Evolutionary conservation across 176 grass and related monocot species (phyloP), one percentile per base, ranked within the genome.

Genomic region (Elaeis guineensis): DNA sequence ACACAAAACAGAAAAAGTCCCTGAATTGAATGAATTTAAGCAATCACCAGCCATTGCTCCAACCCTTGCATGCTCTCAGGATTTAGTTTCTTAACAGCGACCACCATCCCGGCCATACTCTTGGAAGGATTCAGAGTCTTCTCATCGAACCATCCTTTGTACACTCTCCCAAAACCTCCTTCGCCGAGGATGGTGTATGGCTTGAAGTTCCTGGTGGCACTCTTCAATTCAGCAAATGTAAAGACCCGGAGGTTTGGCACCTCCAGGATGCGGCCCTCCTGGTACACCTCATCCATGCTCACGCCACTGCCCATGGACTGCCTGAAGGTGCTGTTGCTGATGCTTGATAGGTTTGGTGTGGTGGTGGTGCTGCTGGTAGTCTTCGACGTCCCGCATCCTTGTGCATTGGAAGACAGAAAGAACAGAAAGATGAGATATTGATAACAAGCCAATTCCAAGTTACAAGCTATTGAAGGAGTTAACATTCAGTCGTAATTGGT

Each of bases 21-120:
- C 4, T 50, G 26, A 67, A 67, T 21, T 35, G 32, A 29, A 30
- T 16, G 52, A 5, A 57, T 26, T 50, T 6, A 22, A 16, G 18
- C 17, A 25, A 51, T 64, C 48, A 82, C 84, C 89, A 82, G 55
- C 89, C 89, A 94, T 75, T 94, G 84, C 67, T 85, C 74, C 11
- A 94, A 73, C 5, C 89, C 84, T 70, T 88, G 84, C 17, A 94
- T 18, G 84, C 89, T 85, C 77, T 94, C 89, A 7, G 51, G 67
- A 55, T 85, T 94, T 74, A 94, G 75, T 84, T 84, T 94, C 77
- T 94, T 94, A 65, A 94, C 84, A 16, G 89, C 89, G 68, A 94
- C 80, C 59, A 88, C 59, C 74, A 85, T 56, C 17, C 84, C 89
- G 21, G 73, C 21, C 64, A 26, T 51, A 67, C 59, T 88, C 67